phyloP scores from a whole-genome alignment of 1,284 basidiomycete genomes.

The Puccinia hordei region DNA sequence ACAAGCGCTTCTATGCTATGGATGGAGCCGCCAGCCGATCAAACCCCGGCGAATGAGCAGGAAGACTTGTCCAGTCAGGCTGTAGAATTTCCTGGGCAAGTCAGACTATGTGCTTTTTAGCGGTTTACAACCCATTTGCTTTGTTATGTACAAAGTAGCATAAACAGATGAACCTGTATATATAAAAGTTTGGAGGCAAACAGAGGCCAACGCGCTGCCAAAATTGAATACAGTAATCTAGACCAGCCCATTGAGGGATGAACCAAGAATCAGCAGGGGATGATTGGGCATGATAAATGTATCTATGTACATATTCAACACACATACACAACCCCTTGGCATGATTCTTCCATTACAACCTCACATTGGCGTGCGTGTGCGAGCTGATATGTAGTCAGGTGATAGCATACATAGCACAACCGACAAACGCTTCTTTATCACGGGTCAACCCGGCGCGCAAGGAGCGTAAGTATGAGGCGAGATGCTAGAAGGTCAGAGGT shows the following conservation, averaged over 20 bases:
- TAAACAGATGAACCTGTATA: neutral
- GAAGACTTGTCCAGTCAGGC: constrained; percentile 6
- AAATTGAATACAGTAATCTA: constrained; percentile 2
- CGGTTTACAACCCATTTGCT: neutral
- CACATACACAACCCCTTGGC: neutral
- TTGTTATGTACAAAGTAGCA: neutral
- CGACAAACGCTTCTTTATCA: no score
- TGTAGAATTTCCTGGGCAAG: constrained; percentile 7
- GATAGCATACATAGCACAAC: no score
- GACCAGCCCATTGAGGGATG: neutral
- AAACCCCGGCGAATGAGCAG: constrained; percentile 14
- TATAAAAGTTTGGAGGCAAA: neutral
- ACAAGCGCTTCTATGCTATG: neutral
- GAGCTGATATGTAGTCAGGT: no score
- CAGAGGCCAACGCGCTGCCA: constrained; percentile 18
- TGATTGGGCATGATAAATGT: neutral
- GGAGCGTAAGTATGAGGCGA: no score
- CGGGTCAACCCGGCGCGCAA: no score
- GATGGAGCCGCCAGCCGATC: constrained; percentile 12
- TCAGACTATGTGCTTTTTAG: neutral
- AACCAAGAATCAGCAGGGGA: constrained; percentile 11
- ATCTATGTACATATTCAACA: no score
- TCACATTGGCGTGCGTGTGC: no score
- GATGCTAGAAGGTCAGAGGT: no score
- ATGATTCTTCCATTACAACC: neutral